A percentile compares a stretch with the other conserved stretches of the same genome.
These are phyloP conservation scores for Alternaria rosae DNA, from an alignment of 2,329 filamentous ascomycete species.

Conservation along the genomic window DNA sequence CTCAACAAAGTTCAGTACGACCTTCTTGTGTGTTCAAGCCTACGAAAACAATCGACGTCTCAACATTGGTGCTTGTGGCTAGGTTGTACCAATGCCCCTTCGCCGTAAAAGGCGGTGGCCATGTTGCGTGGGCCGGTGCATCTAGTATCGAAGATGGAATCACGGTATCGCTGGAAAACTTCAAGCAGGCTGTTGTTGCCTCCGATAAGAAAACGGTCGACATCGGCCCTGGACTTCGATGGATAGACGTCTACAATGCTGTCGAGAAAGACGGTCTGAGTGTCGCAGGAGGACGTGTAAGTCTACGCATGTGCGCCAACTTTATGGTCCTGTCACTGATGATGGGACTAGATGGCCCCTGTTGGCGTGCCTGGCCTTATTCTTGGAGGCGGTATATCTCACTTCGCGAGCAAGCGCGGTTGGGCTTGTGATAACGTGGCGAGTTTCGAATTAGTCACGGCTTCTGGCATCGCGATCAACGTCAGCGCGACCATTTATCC, in stretches of 20 bases:
- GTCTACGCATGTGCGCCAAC: background rate
- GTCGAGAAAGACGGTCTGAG: conserved; percentile 31
- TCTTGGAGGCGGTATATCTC: conserved; percentile 36
- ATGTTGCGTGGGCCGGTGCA: conserved; percentile 48
- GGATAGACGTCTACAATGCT: conserved; percentile 37
- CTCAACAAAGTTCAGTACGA: conserved; percentile 27
- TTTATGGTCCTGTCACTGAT: background rate
- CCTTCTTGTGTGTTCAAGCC: conserved; percentile 36
- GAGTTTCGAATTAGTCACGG: conserved; percentile 25
- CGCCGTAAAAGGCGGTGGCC: conserved; percentile 55
- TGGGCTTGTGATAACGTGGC: conserved; percentile 41
- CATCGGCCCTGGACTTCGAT: conserved; percentile 38
- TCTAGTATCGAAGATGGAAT: conserved; percentile 54
- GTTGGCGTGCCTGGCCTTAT: conserved; percentile 41
- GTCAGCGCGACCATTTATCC: conserved; percentile 31
- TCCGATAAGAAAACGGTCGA: conserved; percentile 30
- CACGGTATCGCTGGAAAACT: conserved; percentile 50
- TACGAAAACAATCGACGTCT: conserved; percentile 14
- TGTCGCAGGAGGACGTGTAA: conserved; percentile 34
- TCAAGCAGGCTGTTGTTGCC: conserved; percentile 37
- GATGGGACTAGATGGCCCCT: conserved; percentile 5
- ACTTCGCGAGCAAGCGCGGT: conserved; percentile 30
- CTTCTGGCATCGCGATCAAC: conserved; percentile 18
- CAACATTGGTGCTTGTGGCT: conserved; percentile 18
- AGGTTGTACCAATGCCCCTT: conserved; percentile 42